Conservation (phyloP, 306 rosid species). For the Gleditsia sinensis region DNA sequence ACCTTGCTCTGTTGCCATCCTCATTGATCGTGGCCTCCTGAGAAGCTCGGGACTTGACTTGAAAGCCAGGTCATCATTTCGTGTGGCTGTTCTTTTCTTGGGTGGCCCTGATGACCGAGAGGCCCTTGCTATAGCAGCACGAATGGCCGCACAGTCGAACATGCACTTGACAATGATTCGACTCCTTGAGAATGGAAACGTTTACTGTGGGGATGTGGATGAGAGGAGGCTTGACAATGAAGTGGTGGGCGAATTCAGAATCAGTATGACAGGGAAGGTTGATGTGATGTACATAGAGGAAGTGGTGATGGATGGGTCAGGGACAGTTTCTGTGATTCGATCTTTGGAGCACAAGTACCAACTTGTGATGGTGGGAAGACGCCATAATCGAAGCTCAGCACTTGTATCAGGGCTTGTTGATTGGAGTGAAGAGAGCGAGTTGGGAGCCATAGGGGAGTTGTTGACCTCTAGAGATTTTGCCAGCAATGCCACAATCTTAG, state of each 20-base stretch:
- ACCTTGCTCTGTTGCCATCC: conserved; percentile 43
- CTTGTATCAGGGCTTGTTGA: conserved; percentile 31
- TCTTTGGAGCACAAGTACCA: conserved; percentile 34
- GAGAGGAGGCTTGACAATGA: conserved; percentile 33
- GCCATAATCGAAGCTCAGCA: conserved; percentile 1
- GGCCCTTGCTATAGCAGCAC: conserved; percentile 37
- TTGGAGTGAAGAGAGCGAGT: conserved; percentile 20
- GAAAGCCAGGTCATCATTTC: conserved; percentile 9
- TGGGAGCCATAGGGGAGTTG: conserved; percentile 41
- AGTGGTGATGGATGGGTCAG: conserved; percentile 34
- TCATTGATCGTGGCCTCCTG: conserved; percentile 37
- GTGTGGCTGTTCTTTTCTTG: conserved; percentile 39
- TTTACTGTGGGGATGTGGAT: neutral
- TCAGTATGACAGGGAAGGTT: conserved; percentile 4
- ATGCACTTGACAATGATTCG: conserved; percentile 35
- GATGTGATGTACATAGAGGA: conserved; percentile 40
- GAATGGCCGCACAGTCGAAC: conserved; percentile 40
- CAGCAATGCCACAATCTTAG: conserved; percentile 36
- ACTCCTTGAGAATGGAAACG: conserved; percentile 4
- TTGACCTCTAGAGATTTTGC: conserved; percentile 31
- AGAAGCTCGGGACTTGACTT: neutral
- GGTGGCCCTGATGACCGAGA: conserved; percentile 51
- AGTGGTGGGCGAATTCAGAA: conserved; percentile 25
- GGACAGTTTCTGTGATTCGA: conserved; percentile 34
- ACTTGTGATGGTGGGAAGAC: conserved; percentile 43